Percentiles rank a stretch among this genome's conserved stretches.
Conservation (phyloP, 305 asterid species). For the Lippia alba region DNA sequence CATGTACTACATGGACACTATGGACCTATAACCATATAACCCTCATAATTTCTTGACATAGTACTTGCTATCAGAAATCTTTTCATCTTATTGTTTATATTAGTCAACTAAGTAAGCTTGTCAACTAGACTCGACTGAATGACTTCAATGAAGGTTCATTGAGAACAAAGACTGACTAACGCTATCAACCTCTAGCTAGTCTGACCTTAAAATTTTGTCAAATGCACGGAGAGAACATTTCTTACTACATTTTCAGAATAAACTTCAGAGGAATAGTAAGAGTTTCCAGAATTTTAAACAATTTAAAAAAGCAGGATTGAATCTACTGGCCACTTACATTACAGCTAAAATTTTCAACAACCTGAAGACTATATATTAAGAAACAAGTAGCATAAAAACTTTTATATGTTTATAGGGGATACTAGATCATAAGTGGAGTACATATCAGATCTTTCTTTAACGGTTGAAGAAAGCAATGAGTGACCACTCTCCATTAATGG, state of each 20-base stretch:
- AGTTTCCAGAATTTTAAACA: not conserved
- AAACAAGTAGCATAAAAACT: not conserved
- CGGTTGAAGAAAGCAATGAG: too few species aligned
- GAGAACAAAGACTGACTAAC: not conserved
- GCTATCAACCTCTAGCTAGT: too few species aligned
- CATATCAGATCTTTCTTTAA: too few species aligned
- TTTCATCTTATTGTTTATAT: not conserved
- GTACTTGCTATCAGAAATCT: not conserved
- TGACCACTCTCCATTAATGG: too few species aligned
- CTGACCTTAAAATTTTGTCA: too few species aligned
- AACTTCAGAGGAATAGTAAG: slow-evolving; percentile 3
- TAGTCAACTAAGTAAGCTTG: not conserved
- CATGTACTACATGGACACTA: not conserved
- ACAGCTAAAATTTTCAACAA: slow-evolving; percentile 2
- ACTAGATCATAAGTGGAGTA: not conserved
- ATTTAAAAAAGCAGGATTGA: not conserved
- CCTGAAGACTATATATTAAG: not conserved
- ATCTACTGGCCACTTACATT: not conserved
- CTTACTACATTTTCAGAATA: not conserved
- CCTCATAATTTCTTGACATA: not conserved
- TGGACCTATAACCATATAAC: slow-evolving; percentile 5
- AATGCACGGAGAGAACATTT: slow-evolving; percentile 1
- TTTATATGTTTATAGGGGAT: not conserved
- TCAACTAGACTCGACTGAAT: not conserved
- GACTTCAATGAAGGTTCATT: not conserved